Evolutionary conservation across 441 rosid genomes (phyloP).

Genomic region (Theobroma grandiflorum): DNA sequence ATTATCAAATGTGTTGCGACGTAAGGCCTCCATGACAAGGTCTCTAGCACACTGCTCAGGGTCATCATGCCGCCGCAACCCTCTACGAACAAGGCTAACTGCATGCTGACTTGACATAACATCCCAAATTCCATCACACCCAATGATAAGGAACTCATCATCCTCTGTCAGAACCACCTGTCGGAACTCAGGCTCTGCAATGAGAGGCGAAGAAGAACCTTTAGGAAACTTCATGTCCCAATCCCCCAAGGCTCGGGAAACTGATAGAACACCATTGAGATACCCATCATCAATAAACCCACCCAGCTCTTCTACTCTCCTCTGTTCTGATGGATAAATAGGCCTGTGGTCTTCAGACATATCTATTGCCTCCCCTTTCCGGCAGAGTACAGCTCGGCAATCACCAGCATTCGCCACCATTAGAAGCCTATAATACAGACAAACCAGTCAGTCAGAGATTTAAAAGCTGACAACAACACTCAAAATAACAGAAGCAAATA

Average conservation of each 20-base stretch:
- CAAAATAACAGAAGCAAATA: not conserved
- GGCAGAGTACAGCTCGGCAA: slow-evolving; percentile 77
- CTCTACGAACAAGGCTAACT: slow-evolving; percentile 63
- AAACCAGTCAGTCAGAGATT: slow-evolving; percentile 18
- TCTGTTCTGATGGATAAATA: slow-evolving; percentile 56
- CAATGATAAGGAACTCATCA: slow-evolving; percentile 89
- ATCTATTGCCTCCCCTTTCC: slow-evolving; percentile 68
- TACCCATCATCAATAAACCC: slow-evolving; percentile 82
- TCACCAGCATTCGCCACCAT: slow-evolving; percentile 85
- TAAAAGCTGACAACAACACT: not conserved
- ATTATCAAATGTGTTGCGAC: slow-evolving; percentile 70
- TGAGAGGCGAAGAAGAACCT: slow-evolving; percentile 82
- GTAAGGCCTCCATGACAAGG: slow-evolving; percentile 82
- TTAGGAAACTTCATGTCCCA: slow-evolving; percentile 85
- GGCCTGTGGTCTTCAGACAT: slow-evolving; percentile 89
- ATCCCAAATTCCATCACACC: slow-evolving; percentile 97
- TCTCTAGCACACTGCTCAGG: slow-evolving; percentile 83
- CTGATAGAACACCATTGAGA: slow-evolving; percentile 78
- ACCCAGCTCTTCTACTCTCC: slow-evolving; percentile 73
- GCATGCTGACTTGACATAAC: slow-evolving; percentile 92
- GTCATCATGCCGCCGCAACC: slow-evolving; percentile 67
- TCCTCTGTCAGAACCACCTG: slow-evolving; percentile 73
- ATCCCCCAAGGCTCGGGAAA: slow-evolving; percentile 89
- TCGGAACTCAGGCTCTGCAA: slow-evolving; percentile 80
- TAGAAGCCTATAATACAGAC: slow-evolving; percentile 55